Conservation (phyloP, 139 green algal genomes). For the Chlamydomonas urium region DNA sequence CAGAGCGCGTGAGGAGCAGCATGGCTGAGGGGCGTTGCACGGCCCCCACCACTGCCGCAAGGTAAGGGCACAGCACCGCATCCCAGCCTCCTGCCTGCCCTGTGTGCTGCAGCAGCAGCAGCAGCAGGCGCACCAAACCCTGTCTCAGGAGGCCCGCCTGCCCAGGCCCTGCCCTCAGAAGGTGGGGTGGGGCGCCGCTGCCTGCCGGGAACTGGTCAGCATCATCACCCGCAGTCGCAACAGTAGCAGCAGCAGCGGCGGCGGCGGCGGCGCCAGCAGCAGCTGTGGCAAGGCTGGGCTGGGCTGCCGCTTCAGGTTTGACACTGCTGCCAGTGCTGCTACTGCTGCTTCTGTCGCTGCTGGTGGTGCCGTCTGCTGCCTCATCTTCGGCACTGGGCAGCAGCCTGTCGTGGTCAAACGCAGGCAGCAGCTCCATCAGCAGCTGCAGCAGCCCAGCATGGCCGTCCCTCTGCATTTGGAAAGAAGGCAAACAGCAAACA, state of each 20-base stretch:
- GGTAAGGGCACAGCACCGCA: no score
- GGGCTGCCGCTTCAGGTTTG: background rate
- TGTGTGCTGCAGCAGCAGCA: background rate
- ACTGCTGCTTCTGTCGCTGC: background rate
- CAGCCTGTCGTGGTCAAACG: conserved; percentile 21
- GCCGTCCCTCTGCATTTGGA: background rate
- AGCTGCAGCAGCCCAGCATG: conserved; percentile 18
- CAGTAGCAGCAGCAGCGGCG: background rate
- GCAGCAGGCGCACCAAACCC: background rate
- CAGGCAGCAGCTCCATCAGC: conserved; percentile 20
- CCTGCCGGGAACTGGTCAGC: no score
- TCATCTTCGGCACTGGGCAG: background rate
- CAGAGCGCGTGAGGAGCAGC: background rate
- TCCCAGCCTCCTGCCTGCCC: no score
- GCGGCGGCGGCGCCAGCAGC: no score
- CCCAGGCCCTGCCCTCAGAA: no score
- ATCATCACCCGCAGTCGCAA: no score
- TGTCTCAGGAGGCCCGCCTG: no score
- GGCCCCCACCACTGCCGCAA: no score
- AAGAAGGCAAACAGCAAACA: no score
- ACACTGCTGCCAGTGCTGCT: background rate
- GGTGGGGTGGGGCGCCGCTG: no score
- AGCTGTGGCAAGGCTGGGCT: no score
- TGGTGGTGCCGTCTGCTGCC: conserved; percentile 6
- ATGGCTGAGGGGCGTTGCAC: background rate